phyloP scores from a whole-genome alignment of 2,329 filamentous ascomycete genomes.

The Talaromyces sp. region DNA sequence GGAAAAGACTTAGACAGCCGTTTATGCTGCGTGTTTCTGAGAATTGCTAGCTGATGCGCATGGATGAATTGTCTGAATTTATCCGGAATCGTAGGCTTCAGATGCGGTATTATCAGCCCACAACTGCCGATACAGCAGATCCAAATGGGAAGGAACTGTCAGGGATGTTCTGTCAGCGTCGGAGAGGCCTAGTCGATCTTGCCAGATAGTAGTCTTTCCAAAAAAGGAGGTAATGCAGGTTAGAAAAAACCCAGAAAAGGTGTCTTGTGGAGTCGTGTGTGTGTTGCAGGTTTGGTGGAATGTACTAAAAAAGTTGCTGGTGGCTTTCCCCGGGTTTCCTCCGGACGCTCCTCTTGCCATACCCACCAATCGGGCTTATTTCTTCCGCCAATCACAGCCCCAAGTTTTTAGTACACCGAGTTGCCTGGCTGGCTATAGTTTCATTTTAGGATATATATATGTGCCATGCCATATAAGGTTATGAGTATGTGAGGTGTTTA shows the following conservation, averaged over 20 bases:
- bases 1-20: not conserved
- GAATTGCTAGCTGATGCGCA: not conserved
- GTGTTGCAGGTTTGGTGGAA: not conserved
- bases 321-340: constrained; percentile 11
- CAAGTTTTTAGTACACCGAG: not conserved
- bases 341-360: not conserved
- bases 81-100: not conserved
- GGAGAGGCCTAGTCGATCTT: not conserved
- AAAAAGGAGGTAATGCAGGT: not conserved
- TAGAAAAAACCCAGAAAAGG: not conserved
- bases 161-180: not conserved
- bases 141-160: not conserved
- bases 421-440: not conserved
- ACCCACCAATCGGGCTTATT: constrained; percentile 14
- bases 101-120: not conserved
- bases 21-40: not conserved
- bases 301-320: not conserved
- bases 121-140: not conserved
- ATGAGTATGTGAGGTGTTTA: not conserved
- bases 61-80: not conserved
- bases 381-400: constrained; percentile 12
- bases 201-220: not conserved
- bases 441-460: not conserved
- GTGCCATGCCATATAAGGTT: not conserved
- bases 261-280: not conserved